Conservation (phyloP, 2,329 filamentous ascomycete genomes). For the Epicoccum nigrum region DNA sequence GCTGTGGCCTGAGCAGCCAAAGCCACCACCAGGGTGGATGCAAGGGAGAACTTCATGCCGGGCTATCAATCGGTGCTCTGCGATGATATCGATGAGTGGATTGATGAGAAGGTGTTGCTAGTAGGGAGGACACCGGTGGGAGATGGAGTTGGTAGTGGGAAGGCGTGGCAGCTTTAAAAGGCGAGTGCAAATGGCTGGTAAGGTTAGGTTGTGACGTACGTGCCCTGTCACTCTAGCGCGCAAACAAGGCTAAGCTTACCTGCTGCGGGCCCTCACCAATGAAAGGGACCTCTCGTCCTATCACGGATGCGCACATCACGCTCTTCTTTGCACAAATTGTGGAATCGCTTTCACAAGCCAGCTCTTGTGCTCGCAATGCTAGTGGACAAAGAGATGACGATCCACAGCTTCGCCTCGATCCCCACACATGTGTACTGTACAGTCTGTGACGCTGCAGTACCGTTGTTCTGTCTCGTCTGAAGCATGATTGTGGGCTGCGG, state of each 20-base stretch:
- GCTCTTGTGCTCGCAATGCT: conserved; percentile 8
- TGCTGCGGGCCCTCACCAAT: conserved; percentile 31
- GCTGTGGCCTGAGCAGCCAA: conserved; percentile 74
- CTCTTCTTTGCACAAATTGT: conserved; percentile 28
- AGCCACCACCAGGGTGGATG: conserved; percentile 71
- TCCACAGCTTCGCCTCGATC: conserved; percentile 12
- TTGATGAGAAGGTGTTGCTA: conserved; percentile 20
- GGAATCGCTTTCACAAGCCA: conserved; percentile 26
- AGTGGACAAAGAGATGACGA: conserved; percentile 3
- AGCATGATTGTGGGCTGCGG: conserved; percentile 3
- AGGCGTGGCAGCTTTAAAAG: conserved; percentile 32
- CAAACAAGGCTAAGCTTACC: conserved; percentile 25
- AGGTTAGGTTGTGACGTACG: conserved; percentile 44
- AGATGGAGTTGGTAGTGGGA: conserved; percentile 12
- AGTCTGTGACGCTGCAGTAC: conserved; percentile 3
- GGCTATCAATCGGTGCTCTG: conserved; percentile 16
- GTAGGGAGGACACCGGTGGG: conserved; percentile 13
- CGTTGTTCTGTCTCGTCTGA: conserved; percentile 2
- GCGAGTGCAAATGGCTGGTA: conserved; percentile 32
- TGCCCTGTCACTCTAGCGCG: conserved; percentile 17
- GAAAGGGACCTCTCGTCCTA: conserved; percentile 17
- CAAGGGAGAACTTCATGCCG: conserved; percentile 77
- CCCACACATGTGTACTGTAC: background rate
- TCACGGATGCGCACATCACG: conserved; percentile 20
- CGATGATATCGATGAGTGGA: conserved; percentile 30